Conservation (phyloP, 306 rosid genomes). For the Sophora flavescens region DNA sequence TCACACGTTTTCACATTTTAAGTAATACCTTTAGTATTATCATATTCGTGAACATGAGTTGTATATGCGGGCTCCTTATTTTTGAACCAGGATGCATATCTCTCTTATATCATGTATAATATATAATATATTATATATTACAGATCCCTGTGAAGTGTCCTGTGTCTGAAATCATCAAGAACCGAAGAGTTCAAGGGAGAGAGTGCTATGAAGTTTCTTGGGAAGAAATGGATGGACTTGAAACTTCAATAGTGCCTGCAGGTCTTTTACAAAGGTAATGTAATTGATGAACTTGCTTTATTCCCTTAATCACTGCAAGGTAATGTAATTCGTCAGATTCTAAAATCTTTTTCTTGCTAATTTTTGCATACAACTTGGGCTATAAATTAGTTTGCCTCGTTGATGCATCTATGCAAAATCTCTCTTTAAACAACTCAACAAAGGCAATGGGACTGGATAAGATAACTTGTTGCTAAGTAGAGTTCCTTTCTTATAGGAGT, state of each 20-base stretch:
- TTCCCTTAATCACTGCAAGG: slow-evolving; percentile 43
- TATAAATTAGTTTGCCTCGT: background rate
- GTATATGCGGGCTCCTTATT: background rate
- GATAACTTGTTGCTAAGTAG: slow-evolving; percentile 3
- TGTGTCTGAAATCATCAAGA: slow-evolving; percentile 71
- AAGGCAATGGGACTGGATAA: background rate
- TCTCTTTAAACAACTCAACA: background rate
- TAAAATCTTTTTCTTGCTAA: too few species aligned
- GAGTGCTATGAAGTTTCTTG: slow-evolving; percentile 83
- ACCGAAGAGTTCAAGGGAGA: slow-evolving; percentile 63
- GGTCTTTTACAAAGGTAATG: slow-evolving; percentile 71
- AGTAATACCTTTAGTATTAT: background rate
- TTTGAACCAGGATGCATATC: slow-evolving; percentile 8
- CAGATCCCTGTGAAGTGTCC: slow-evolving; percentile 84
- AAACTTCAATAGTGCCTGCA: slow-evolving; percentile 67
- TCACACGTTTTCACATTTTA: background rate
- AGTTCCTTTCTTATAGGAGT: background rate
- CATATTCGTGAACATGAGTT: slow-evolving; percentile 5
- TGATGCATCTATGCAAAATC: background rate
- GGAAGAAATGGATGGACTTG: slow-evolving; percentile 70
- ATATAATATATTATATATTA: background rate
- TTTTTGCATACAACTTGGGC: slow-evolving; percentile 4
- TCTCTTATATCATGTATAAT: background rate
- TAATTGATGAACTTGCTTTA: slow-evolving; percentile 27
- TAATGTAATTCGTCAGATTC: background rate